A percentile compares a stretch with the other conserved stretches of the same genome.
Conservation (phyloP, 1,284 basidiomycete species). For the Salmacisia buchloeana region DNA sequence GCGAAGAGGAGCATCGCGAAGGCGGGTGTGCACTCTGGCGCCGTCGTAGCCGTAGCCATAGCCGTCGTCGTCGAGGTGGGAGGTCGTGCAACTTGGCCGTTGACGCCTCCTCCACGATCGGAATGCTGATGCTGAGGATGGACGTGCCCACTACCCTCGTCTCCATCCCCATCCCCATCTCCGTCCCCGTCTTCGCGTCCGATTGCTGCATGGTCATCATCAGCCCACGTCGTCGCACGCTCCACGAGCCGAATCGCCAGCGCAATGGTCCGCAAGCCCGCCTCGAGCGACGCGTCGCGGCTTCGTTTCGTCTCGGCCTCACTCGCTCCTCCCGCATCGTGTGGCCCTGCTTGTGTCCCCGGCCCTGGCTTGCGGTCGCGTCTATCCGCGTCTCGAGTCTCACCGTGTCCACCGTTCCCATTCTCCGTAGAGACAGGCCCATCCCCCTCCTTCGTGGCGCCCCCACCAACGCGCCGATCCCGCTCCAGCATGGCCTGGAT, state of each 20-base stretch:
- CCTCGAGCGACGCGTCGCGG: background rate
- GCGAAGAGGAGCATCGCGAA: slow-evolving; percentile 3
- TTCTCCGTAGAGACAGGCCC: background rate
- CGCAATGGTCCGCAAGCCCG: background rate
- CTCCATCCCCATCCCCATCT: background rate
- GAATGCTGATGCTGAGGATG: too few species aligned
- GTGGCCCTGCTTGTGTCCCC: background rate
- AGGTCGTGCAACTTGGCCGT: background rate
- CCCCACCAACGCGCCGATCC: background rate
- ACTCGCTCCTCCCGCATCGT: background rate
- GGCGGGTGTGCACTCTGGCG: background rate
- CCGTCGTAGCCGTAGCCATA: too few species aligned
- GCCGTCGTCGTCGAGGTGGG: background rate
- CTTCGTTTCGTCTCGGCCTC: too few species aligned
- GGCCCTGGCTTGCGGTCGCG: background rate
- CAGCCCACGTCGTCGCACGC: background rate
- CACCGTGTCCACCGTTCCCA: too few species aligned
- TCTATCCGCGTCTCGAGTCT: too few species aligned
- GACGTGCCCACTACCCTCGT: too few species aligned
- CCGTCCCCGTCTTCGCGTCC: background rate
- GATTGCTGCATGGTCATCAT: background rate
- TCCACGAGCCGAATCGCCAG: background rate
- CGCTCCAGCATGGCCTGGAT: background rate
- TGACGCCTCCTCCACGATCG: too few species aligned
- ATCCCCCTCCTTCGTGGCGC: background rate